Percentiles rank a stretch among this genome's conserved stretches.
These are phyloP conservation scores for Ophiosphaerella korrae DNA, from an alignment of 2,329 filamentous ascomycete species.

Conservation along the genomic window DNA sequence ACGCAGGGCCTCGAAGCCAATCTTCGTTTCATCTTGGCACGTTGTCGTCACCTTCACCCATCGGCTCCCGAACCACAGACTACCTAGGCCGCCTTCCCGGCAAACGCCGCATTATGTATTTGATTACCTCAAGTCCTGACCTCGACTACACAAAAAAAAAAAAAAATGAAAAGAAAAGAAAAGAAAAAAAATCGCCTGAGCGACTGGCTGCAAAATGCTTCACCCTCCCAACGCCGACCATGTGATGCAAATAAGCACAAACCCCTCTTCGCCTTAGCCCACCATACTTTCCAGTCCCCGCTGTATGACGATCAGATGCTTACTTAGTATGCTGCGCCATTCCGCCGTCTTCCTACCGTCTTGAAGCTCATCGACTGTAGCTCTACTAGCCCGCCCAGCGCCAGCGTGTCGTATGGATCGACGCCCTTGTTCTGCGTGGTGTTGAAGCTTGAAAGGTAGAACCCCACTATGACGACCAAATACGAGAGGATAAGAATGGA, in stretches of 20 bases:
- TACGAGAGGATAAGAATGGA: constrained; percentile 93
- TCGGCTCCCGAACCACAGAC: too few species aligned
- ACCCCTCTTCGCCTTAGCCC: background rate
- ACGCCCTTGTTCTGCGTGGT: constrained; percentile 53
- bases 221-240: background rate
- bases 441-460: constrained; percentile 78
- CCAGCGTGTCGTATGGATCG: constrained; percentile 42
- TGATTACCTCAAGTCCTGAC: background rate
- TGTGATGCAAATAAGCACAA: constrained; percentile 1
- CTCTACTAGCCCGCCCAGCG: constrained; percentile 37
- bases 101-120: background rate
- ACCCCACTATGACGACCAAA: constrained; percentile 87
- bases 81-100: background rate
- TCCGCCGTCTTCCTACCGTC: constrained; percentile 31
- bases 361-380: constrained; percentile 44
- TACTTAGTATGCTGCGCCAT: constrained; percentile 33
- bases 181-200: too few species aligned
- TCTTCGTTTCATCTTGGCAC: too few species aligned
- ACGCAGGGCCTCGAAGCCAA: too few species aligned
- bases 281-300: background rate
- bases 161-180: too few species aligned
- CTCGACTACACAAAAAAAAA: background rate
- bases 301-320: background rate
- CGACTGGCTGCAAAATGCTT: constrained; percentile 1
- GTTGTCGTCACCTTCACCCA: background rate